A percentile compares a stretch with the other conserved stretches of the same genome.
Conservation (phyloP, 2,329 filamentous ascomycete species). For the Nigrospora sphaerica region DNA sequence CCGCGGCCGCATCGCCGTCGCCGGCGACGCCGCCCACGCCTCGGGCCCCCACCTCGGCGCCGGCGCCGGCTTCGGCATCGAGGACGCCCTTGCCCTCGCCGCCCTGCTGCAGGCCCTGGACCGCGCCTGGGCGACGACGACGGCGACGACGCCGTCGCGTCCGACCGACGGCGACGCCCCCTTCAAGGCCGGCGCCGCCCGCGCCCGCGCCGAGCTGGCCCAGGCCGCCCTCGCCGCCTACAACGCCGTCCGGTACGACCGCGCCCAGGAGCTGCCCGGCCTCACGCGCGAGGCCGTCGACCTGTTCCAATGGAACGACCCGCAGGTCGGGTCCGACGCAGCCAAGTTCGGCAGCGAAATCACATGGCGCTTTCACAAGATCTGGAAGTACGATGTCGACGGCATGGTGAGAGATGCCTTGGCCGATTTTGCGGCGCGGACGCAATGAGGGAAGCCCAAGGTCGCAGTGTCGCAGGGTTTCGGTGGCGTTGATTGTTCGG, state of each 20-base stretch:
- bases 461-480: too few species aligned
- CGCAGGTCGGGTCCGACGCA: constrained; percentile 10
- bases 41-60: constrained; percentile 47
- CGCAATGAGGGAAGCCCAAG: too few species aligned
- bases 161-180: too few species aligned
- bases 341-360: constrained; percentile 14
- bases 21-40: constrained; percentile 52
- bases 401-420: constrained; percentile 15
- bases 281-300: constrained; percentile 19
- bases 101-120: constrained; percentile 19
- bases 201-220: constrained; percentile 9
- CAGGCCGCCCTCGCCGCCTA: constrained; percentile 17
- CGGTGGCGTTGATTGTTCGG: too few species aligned
- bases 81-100: constrained; percentile 41
- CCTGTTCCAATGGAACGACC: constrained; percentile 20
- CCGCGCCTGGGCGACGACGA: too few species aligned
- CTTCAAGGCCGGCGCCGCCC: too few species aligned
- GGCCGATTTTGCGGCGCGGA: not conserved
- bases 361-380: constrained; percentile 13
- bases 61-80: constrained; percentile 48
- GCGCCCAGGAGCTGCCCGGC: constrained; percentile 21
- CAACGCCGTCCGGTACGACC: constrained; percentile 17
- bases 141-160: too few species aligned
- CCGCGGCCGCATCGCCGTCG: constrained; percentile 35
- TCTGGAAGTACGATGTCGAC: constrained; percentile 21